These are phyloP conservation scores for Cutaneotrichosporon daszewskae DNA, from an alignment of 1,284 basidiomycete species.

Conservation along the genomic window DNA sequence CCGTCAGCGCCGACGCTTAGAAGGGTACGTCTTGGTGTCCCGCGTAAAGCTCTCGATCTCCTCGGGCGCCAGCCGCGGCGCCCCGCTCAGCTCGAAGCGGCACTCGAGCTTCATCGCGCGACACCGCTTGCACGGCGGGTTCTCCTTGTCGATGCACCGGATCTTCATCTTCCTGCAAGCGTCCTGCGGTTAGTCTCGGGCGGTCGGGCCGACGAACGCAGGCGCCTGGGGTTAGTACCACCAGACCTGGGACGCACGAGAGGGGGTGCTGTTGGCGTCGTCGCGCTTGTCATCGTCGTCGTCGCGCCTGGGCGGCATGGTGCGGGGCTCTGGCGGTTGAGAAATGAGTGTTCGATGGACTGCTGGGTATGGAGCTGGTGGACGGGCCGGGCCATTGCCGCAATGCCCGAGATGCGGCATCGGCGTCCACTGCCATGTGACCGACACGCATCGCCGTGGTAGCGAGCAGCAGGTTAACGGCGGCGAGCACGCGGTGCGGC, in stretches of 20 bases:
- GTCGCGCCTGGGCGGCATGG: too few species aligned
- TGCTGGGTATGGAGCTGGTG: too few species aligned
- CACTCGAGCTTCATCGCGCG: slow-evolving; percentile 17
- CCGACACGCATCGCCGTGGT: too few species aligned
- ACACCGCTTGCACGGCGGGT: slow-evolving; percentile 25
- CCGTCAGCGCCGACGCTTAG: not conserved
- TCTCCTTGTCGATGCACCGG: slow-evolving; percentile 22
- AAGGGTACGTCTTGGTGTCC: not conserved
- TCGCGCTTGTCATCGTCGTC: slow-evolving; percentile 4
- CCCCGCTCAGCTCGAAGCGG: slow-evolving; percentile 11
- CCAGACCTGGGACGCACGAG: not conserved
- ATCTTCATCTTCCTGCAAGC: slow-evolving; percentile 26
- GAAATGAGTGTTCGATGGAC: too few species aligned
- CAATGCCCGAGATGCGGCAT: too few species aligned
- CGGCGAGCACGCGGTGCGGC: too few species aligned
- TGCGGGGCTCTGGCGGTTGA: too few species aligned
- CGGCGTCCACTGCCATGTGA: too few species aligned
- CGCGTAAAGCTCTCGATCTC: slow-evolving; percentile 4
- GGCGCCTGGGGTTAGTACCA: slow-evolving; percentile 2
- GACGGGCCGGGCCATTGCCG: too few species aligned
- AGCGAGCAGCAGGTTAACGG: too few species aligned
- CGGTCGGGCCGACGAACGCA: not conserved
- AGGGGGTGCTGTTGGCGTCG: not conserved
- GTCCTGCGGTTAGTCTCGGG: slow-evolving; percentile 10
- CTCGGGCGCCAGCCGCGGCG: slow-evolving; percentile 4